phyloP scores from a whole-genome alignment of 2,329 filamentous ascomycete genomes.

The Phoma sp. region DNA sequence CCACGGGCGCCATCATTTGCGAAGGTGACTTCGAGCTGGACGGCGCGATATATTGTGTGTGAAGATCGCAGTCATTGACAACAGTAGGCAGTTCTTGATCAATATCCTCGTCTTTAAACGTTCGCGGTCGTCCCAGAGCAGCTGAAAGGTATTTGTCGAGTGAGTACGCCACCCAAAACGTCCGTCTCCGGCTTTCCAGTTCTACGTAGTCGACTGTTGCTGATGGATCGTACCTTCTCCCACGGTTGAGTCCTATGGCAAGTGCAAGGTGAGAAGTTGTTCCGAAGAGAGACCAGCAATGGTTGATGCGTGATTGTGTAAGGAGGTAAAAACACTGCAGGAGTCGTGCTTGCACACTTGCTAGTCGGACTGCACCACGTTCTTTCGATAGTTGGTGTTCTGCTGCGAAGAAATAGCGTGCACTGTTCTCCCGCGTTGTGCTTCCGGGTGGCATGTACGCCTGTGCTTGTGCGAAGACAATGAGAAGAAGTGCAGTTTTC shows the following conservation, averaged over 20 bases:
- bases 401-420: conserved; percentile 54
- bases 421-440: conserved; percentile 37
- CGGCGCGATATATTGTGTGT: conserved; percentile 36
- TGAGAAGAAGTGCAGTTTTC: conserved; percentile 58
- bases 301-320: conserved; percentile 66
- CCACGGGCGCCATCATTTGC: conserved; percentile 56
- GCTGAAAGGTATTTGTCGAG: conserved; percentile 70
- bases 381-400: conserved; percentile 58
- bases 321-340: conserved; percentile 67
- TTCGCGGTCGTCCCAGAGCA: conserved; percentile 67
- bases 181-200: conserved; percentile 62
- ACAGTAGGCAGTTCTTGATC: conserved; percentile 59
- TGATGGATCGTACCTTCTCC: conserved; percentile 42
- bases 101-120: conserved; percentile 70
- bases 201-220: conserved; percentile 54
- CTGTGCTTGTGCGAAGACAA: conserved; percentile 62
- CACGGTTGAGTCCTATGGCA: conserved; percentile 55
- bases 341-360: conserved; percentile 65
- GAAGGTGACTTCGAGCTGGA: conserved; percentile 41
- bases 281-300: conserved; percentile 68
- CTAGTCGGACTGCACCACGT: conserved; percentile 61
- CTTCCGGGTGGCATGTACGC: conserved; percentile 50
- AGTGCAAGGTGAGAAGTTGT: conserved; percentile 62
- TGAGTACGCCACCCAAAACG: conserved; percentile 70
- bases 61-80: conserved; percentile 45